Evolutionary conservation across 2,329 filamentous ascomycete species (phyloP).

Genomic region (Aspergillus udagawae): DNA sequence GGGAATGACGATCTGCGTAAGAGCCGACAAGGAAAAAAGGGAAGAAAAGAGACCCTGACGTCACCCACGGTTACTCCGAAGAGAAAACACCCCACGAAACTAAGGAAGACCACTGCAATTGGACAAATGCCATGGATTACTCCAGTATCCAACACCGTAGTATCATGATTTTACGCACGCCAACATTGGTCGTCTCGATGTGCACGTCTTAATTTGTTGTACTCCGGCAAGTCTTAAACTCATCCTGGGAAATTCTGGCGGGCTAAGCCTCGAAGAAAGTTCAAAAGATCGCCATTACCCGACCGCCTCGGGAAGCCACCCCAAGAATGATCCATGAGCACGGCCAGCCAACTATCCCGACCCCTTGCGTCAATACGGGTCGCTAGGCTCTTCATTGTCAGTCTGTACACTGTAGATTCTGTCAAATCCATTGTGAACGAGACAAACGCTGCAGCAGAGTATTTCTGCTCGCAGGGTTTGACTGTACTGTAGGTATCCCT

Average conservation of each 20-base stretch:
- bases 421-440: not conserved
- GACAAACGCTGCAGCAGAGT: not conserved
- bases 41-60: not conserved
- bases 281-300: not conserved
- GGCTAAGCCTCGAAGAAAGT: not conserved
- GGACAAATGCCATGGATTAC: not conserved
- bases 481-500: not conserved
- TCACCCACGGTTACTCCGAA: constrained; percentile 1
- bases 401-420: constrained; percentile 1
- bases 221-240: not conserved
- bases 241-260: not conserved
- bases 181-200: not conserved
- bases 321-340: constrained; percentile 11
- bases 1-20: not conserved
- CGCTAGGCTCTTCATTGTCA: constrained; percentile 15
- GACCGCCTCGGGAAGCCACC: constrained; percentile 14
- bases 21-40: not conserved
- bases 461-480: not conserved
- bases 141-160: not conserved
- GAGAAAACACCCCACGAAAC: not conserved
- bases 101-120: not conserved
- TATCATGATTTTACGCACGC: not conserved
- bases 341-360: constrained; percentile 12
- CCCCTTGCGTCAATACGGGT: constrained; percentile 26
- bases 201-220: not conserved